These are phyloP conservation scores for Apiotrichum laibachii DNA, from an alignment of 1,284 basidiomycete species.

Conservation along the genomic window DNA sequence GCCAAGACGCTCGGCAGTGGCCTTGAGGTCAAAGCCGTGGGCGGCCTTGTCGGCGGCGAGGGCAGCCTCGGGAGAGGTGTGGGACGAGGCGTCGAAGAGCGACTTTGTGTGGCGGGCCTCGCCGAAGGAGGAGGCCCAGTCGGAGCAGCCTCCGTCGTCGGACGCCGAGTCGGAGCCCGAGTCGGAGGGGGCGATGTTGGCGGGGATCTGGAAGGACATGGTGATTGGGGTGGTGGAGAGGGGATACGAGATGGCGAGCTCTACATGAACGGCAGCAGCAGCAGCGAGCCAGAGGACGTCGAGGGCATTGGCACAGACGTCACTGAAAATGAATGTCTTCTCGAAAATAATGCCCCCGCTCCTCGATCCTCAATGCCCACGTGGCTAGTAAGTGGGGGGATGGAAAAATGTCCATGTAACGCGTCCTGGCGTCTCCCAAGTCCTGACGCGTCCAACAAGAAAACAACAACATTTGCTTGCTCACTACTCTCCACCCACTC, in stretches of 20 bases:
- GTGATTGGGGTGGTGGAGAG: neutral
- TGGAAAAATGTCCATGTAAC: constrained; percentile 2
- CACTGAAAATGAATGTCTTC: neutral
- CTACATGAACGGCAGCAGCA: neutral
- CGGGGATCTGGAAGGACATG: constrained; percentile 22
- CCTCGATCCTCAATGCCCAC: neutral
- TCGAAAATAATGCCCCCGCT: constrained; percentile 12
- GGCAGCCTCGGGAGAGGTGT: constrained; percentile 63
- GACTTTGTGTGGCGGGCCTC: constrained; percentile 59
- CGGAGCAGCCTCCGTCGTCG: constrained; percentile 35
- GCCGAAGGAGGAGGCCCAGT: constrained; percentile 45
- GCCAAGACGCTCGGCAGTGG: constrained; percentile 34
- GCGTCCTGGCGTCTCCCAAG: neutral
- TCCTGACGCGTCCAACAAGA: neutral
- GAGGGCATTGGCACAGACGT: neutral
- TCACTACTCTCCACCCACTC: neutral
- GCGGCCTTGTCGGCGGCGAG: constrained; percentile 63
- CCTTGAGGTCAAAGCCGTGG: constrained; percentile 50
- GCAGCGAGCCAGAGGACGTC: neutral
- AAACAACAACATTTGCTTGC: neutral
- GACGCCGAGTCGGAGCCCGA: constrained; percentile 22
- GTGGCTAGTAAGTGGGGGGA: neutral
- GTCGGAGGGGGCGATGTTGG: constrained; percentile 17
- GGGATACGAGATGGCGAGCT: neutral
- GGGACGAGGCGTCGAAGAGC: constrained; percentile 70